Evolutionary conservation across 148 eudicot species (phyloP).

Genomic region (Fagopyrum tataricum): DNA sequence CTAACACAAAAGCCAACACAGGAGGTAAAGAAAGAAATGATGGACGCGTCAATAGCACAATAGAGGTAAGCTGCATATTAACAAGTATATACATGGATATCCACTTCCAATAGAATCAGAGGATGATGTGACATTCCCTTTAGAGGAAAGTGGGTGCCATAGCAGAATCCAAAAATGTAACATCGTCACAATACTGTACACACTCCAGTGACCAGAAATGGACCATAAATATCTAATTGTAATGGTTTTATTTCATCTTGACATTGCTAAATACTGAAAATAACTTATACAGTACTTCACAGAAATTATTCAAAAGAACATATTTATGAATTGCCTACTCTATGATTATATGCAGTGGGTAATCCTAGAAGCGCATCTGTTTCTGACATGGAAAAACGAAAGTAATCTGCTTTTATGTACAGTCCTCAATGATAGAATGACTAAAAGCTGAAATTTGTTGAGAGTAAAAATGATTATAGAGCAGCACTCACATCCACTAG

Average conservation of each 20-base stretch:
- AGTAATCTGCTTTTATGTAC: neutral
- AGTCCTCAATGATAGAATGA: neutral
- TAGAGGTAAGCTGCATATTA: neutral
- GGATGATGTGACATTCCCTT: neutral
- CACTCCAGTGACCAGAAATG: neutral
- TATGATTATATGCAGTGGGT: neutral
- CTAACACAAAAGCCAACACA: neutral
- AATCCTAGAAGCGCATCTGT: neutral
- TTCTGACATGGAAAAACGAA: neutral
- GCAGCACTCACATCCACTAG: conserved; percentile 36
- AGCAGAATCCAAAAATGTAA: neutral
- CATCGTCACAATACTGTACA: neutral
- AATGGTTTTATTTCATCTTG: neutral
- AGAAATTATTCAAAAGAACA: neutral
- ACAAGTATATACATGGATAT: neutral
- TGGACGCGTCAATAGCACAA: neutral
- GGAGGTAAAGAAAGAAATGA: neutral
- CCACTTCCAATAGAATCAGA: neutral
- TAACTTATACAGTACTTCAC: neutral
- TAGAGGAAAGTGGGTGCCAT: neutral
- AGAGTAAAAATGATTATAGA: neutral
- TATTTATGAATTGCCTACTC: neutral
- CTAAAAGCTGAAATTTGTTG: neutral
- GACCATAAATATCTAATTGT: neutral
- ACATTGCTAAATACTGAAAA: neutral